phyloP scores from a whole-genome alignment of 495 filamentous ascomycete genomes.

The Glutinoglossum americanum region DNA sequence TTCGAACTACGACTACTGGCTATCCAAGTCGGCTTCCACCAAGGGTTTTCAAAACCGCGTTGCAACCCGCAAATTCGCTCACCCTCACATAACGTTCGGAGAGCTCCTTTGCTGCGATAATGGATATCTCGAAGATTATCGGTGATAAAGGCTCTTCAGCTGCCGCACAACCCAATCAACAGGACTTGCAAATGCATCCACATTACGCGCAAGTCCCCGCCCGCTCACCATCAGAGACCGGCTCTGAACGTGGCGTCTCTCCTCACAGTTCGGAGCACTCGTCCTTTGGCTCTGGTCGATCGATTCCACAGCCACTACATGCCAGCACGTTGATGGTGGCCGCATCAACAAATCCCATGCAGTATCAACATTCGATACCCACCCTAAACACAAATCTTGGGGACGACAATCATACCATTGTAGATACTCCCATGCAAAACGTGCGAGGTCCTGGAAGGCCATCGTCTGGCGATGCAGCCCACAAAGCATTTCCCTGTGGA shows the following conservation, averaged over 20 bases:
- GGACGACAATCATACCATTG: conserved; percentile 21
- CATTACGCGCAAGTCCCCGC: conserved; percentile 26
- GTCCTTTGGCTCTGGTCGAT: conserved; percentile 27
- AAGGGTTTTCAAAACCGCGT: neutral
- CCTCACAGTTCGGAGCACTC: conserved; percentile 50
- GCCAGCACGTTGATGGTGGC: conserved; percentile 29
- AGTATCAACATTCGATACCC: conserved; percentile 36
- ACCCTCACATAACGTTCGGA: neutral
- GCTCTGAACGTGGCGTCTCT: conserved; percentile 46
- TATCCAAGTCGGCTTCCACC: neutral
- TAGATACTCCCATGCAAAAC: conserved; percentile 16
- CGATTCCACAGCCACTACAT: conserved; percentile 22
- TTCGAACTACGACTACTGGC: neutral
- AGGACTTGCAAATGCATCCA: conserved; percentile 29
- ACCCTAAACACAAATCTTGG: conserved; percentile 16
- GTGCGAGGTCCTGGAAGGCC: conserved; percentile 7
- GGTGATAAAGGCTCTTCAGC: conserved; percentile 39
- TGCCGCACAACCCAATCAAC: conserved; percentile 17
- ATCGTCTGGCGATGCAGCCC: conserved; percentile 8
- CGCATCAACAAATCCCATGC: conserved; percentile 26
- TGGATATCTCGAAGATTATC: conserved; percentile 52
- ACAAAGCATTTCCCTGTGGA: conserved; percentile 76
- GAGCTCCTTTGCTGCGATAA: conserved; percentile 12
- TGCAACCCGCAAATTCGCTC: neutral
- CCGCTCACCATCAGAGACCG: conserved; percentile 27